Percentiles rank a stretch among this genome's conserved stretches.
phyloP scores from a whole-genome alignment of 805 yeast species.

The Candida gorgasii region DNA sequence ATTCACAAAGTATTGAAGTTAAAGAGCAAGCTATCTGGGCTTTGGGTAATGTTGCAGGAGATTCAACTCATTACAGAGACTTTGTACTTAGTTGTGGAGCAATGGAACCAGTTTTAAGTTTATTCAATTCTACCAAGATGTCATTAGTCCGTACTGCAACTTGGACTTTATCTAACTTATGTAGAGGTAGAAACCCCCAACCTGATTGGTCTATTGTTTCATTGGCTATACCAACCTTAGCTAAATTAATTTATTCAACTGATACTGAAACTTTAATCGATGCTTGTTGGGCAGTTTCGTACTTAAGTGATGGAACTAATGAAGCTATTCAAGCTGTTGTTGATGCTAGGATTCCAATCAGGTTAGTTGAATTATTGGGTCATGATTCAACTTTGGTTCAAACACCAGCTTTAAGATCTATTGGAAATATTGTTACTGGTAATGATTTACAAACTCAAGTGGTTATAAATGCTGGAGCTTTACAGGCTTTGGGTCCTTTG shows the following conservation, averaged over 20 bases:
- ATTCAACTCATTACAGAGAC: conserved; percentile 87
- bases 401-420: conserved; percentile 96
- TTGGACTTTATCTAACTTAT: conserved; percentile 95
- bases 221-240: conserved; percentile 85
- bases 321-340: conserved; percentile 96
- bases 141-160: conserved; percentile 95
- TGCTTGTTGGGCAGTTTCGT: conserved; percentile 98
- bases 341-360: conserved; percentile 91
- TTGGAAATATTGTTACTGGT: conserved; percentile 98
- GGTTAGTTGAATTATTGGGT: conserved; percentile 86
- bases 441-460: conserved; percentile 94
- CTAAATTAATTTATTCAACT: conserved; percentile 84
- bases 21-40: conserved; percentile 99
- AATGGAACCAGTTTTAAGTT: conserved; percentile 79
- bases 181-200: conserved; percentile 95
- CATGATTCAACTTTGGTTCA: conserved; percentile 86
- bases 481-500: conserved; percentile 79
- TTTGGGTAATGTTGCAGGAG: conserved; percentile 98
- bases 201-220: conserved; percentile 93
- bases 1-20: conserved; percentile 83
- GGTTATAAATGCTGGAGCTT: conserved; percentile 88
- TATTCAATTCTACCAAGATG: conserved; percentile 80
- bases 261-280: conserved; percentile 94
- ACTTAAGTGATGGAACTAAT: conserved; percentile 87
- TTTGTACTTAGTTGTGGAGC: conserved; percentile 83